A percentile compares a stretch with the other conserved stretches of the same genome.
Conservation (phyloP, 2,329 filamentous ascomycete genomes). For the Ceratocystis diversiconidia region DNA sequence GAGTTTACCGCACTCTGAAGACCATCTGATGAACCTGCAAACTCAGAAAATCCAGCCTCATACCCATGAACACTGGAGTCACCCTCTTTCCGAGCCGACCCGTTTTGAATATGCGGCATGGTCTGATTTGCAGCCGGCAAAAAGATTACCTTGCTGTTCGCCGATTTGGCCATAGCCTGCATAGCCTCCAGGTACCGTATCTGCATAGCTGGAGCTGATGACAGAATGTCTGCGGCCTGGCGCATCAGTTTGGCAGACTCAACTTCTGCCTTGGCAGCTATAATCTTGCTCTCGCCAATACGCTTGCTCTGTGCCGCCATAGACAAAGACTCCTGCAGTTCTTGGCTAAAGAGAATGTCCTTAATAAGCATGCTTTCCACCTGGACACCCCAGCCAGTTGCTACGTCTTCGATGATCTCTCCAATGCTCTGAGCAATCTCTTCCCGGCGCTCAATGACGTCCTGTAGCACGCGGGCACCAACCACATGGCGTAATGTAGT, state of each 20-base stretch:
- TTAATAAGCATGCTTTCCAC: slow-evolving; percentile 99
- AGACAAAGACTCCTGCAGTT: slow-evolving; percentile 87
- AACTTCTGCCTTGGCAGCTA: slow-evolving; percentile 91
- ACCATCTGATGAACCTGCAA: slow-evolving; percentile 40
- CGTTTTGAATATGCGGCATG: slow-evolving; percentile 33
- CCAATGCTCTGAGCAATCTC: slow-evolving; percentile 90
- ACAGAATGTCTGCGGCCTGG: slow-evolving; percentile 85
- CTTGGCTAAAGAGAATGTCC: slow-evolving; percentile 93
- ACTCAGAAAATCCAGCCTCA: slow-evolving; percentile 34
- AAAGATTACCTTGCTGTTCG: slow-evolving; percentile 82
- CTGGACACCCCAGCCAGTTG: slow-evolving; percentile 82
- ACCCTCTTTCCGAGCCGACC: slow-evolving; percentile 27
- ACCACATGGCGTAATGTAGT: slow-evolving; percentile 95
- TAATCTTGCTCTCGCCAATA: slow-evolving; percentile 96
- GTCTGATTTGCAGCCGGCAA: slow-evolving; percentile 46
- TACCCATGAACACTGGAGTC: slow-evolving; percentile 27
- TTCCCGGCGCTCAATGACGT: slow-evolving; percentile 95
- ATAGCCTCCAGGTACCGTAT: slow-evolving; percentile 96
- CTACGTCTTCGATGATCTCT: slow-evolving; percentile 95
- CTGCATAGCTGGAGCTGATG: slow-evolving; percentile 89
- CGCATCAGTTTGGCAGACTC: slow-evolving; percentile 89
- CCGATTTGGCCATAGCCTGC: slow-evolving; percentile 94
- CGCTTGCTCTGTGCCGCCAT: slow-evolving; percentile 99
- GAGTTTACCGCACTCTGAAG: slow-evolving; percentile 75
- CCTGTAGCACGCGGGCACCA: slow-evolving; percentile 85